Conservation (phyloP, 805 yeast genomes). For the Teunomyces atbi region DNA sequence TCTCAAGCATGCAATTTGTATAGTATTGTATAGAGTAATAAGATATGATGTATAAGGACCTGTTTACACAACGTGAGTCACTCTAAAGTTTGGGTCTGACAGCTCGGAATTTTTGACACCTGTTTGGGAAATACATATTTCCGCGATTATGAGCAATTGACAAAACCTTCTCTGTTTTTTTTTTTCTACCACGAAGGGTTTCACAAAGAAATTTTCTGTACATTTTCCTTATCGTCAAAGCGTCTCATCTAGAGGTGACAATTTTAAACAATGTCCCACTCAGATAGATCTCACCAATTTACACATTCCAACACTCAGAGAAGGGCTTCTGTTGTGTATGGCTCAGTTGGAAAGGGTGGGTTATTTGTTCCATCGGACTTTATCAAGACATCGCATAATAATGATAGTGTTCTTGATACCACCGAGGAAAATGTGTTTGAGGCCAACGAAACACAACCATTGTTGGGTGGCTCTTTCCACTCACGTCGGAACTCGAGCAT, state of each 20-base stretch:
- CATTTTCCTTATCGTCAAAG: conserved; percentile 1
- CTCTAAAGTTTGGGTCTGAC: not conserved
- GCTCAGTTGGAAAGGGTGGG: conserved; percentile 52
- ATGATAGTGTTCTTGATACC: conserved; percentile 1
- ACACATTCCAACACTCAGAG: conserved; percentile 46
- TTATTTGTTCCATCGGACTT: conserved; percentile 53
- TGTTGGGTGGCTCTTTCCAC: conserved; percentile 6
- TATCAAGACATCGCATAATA: conserved; percentile 12
- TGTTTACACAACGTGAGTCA: not conserved
- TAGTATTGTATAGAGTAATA: conserved; percentile 4
- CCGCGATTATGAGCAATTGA: not conserved
- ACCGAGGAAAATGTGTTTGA: conserved; percentile 14
- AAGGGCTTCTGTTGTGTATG: conserved; percentile 52
- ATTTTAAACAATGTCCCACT: not conserved
- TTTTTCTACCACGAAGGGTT: not conserved
- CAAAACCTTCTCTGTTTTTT: not conserved
- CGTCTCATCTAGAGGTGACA: not conserved
- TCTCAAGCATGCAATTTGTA: conserved; percentile 2
- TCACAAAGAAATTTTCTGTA: not conserved
- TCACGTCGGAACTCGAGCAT: conserved; percentile 17
- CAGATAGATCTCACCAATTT: conserved; percentile 25
- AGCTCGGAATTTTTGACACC: not conserved
- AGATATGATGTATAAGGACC: not conserved
- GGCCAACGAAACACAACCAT: conserved; percentile 13
- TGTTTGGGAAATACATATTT: not conserved